Percentiles rank a stretch among this genome's conserved stretches.
phyloP scores from a whole-genome alignment of 768 basidiomycete species.

The Glaciozyma martinii region DNA sequence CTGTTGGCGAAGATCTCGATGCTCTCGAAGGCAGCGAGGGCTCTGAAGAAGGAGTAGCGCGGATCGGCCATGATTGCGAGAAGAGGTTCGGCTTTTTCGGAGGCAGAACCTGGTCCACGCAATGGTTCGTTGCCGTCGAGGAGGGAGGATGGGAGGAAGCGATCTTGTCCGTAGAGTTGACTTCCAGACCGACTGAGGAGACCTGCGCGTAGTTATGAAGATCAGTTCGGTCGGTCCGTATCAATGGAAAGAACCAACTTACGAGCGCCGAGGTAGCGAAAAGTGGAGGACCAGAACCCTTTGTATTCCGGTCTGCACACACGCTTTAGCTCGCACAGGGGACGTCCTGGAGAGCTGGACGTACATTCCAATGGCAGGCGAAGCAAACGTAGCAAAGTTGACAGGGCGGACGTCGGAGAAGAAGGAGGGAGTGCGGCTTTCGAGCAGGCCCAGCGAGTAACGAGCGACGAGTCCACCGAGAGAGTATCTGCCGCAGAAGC shows the following conservation, averaged over 20 bases:
- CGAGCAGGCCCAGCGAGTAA: constrained; percentile 58
- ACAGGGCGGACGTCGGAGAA: constrained; percentile 62
- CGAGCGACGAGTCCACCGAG: constrained; percentile 78
- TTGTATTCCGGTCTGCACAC: constrained; percentile 46
- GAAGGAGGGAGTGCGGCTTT: constrained; percentile 44
- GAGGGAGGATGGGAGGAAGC: constrained; percentile 40
- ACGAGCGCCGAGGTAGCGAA: constrained; percentile 52
- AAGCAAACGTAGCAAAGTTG: constrained; percentile 75
- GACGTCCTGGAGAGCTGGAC: background rate
- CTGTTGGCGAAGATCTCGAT: constrained; percentile 74
- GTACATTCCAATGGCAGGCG: constrained; percentile 60
- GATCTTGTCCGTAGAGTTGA: constrained; percentile 65
- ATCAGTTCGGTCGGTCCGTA: background rate
- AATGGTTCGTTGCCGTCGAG: constrained; percentile 4
- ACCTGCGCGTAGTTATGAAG: background rate
- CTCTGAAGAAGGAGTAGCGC: constrained; percentile 61
- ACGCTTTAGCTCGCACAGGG: constrained; percentile 36
- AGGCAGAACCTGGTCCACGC: constrained; percentile 5
- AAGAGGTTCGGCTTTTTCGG: constrained; percentile 53
- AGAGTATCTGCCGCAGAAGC: constrained; percentile 57
- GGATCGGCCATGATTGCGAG: constrained; percentile 74
- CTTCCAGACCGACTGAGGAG: constrained; percentile 69
- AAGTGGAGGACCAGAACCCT: constrained; percentile 51
- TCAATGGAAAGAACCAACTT: no score
- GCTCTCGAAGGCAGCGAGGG: constrained; percentile 56